These are phyloP conservation scores for Boletus vinaceobasis DNA, from an alignment of 768 basidiomycete genomes.

Conservation along the genomic window DNA sequence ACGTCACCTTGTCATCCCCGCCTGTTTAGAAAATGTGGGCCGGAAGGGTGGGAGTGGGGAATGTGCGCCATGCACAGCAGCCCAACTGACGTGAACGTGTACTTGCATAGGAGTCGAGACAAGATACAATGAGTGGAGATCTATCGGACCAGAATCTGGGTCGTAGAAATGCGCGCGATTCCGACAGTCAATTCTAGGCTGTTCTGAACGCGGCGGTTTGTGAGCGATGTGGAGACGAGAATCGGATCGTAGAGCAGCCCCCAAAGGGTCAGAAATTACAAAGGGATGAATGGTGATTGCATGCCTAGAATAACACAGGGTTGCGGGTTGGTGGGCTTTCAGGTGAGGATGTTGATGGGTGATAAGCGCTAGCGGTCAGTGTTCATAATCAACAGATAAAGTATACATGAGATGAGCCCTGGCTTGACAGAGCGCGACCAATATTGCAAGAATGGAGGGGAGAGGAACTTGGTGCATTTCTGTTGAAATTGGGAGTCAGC, in stretches of 20 bases:
- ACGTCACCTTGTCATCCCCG: constrained; percentile 21
- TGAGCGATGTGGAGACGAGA: not conserved
- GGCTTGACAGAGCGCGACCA: not conserved
- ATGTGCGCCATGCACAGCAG: not conserved
- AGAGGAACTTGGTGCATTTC: not conserved
- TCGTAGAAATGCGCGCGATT: not conserved
- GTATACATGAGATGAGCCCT: not conserved
- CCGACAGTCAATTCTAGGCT: not conserved
- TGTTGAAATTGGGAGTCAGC: too few species aligned
- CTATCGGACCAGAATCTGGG: constrained; percentile 18
- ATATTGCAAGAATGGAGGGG: not conserved
- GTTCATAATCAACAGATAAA: not conserved
- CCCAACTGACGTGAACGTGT: constrained; percentile 11
- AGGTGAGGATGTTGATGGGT: not conserved
- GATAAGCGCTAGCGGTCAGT: not conserved
- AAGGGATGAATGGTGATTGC: not conserved
- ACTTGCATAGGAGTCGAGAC: not conserved
- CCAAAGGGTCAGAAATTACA: not conserved
- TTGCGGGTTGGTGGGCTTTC: not conserved
- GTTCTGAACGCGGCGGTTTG: not conserved
- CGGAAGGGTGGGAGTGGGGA: not conserved
- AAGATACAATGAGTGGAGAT: constrained; percentile 13
- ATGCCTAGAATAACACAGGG: not conserved
- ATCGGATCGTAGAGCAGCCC: too few species aligned
- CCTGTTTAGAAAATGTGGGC: constrained; percentile 4